These are phyloP conservation scores for Thecaphora frezii DNA, from an alignment of 1,284 basidiomycete species.

Conservation along the genomic window DNA sequence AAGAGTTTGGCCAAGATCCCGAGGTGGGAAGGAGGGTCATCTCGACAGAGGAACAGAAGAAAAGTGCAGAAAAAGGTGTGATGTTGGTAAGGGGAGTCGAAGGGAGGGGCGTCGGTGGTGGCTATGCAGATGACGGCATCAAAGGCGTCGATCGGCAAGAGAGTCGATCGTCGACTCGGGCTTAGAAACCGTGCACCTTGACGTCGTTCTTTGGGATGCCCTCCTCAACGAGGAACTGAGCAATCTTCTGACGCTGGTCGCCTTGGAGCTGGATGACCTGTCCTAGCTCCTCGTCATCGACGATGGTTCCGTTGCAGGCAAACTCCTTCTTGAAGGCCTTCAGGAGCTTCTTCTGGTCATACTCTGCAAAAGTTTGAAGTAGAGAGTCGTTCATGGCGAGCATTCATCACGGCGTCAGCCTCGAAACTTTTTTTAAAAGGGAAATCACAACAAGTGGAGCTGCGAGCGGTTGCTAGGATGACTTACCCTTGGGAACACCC, in stretches of 20 bases:
- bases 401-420: too few species aligned
- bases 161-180: not conserved
- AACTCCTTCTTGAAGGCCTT: slow-evolving; percentile 99
- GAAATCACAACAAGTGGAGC: too few species aligned
- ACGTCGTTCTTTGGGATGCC: slow-evolving; percentile 56
- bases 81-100: not conserved
- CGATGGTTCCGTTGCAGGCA: slow-evolving; percentile 97
- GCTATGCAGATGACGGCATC: too few species aligned
- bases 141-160: not conserved
- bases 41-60: too few species aligned
- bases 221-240: slow-evolving; percentile 55
- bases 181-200: slow-evolving; percentile 59
- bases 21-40: too few species aligned
- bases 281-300: slow-evolving; percentile 94
- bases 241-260: slow-evolving; percentile 92
- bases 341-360: slow-evolving; percentile 95
- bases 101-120: not conserved
- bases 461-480: not conserved
- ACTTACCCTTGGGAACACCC: slow-evolving; percentile 85
- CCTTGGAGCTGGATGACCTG: slow-evolving; percentile 99
- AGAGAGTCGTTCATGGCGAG: too few species aligned
- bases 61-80: not conserved
- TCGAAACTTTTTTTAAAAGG: too few species aligned
- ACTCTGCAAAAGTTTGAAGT: slow-evolving; percentile 66
- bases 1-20: too few species aligned